Conservation (phyloP, 2,329 filamentous ascomycete species). For the Cladosporium sp. region DNA sequence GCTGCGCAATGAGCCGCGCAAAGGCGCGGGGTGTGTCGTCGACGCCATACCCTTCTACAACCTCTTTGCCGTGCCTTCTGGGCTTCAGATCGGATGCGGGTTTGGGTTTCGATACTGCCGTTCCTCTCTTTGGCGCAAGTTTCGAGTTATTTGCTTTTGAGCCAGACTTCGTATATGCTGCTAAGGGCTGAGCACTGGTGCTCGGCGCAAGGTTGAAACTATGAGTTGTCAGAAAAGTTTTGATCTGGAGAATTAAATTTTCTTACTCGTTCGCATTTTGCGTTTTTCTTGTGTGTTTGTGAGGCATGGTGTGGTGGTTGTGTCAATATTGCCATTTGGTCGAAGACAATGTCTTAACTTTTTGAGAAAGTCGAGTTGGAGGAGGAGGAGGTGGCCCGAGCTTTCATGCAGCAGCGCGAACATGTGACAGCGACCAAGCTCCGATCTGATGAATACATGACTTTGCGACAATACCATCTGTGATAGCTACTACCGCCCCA, state of each 20-base stretch:
- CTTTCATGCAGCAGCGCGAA: background rate
- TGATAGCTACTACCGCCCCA: too few species aligned
- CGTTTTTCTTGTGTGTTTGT: conserved; percentile 32
- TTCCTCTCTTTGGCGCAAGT: conserved; percentile 29
- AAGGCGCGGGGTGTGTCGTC: conserved; percentile 90
- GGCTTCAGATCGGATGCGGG: conserved; percentile 5
- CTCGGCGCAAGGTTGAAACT: conserved; percentile 58
- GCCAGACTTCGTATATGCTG: conserved; percentile 43
- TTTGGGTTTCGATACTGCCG: conserved; percentile 17
- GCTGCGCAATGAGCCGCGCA: conserved; percentile 74
- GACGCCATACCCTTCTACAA: conserved; percentile 46
- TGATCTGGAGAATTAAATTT: conserved; percentile 36
- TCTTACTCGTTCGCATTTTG: conserved; percentile 41
- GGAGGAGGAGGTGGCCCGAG: background rate
- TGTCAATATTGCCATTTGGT: background rate
- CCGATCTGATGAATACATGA: background rate
- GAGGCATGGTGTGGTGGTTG: conserved; percentile 16
- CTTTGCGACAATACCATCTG: background rate
- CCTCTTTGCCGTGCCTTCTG: conserved; percentile 34
- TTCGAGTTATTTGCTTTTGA: conserved; percentile 26
- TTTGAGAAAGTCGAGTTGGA: conserved; percentile 7
- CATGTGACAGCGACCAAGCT: conserved; percentile 3
- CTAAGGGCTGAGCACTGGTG: conserved; percentile 56
- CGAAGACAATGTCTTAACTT: background rate
- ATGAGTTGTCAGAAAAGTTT: conserved; percentile 33